A percentile compares a stretch with the other conserved stretches of the same genome.
Conservation (phyloP, 2,329 filamentous ascomycete species). For the Beauveria bassiana region DNA sequence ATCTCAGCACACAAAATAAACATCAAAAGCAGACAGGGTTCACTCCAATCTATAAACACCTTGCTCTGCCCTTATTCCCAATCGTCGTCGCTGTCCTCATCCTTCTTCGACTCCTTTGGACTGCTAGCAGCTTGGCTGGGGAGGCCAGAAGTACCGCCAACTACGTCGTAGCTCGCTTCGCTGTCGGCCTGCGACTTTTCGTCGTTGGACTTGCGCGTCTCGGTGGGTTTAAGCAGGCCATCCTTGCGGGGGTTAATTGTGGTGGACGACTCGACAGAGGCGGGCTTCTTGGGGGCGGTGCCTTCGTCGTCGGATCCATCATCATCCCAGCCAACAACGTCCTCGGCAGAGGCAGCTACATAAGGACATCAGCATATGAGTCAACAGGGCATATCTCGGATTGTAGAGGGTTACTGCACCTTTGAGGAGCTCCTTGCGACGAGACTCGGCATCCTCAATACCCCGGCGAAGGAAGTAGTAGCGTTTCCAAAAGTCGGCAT, state of each 20-base stretch:
- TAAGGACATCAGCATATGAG: conserved; percentile 13
- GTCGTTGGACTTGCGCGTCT: conserved; percentile 71
- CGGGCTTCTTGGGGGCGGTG: conserved; percentile 30
- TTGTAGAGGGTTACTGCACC: conserved; percentile 45
- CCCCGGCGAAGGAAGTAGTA: conserved; percentile 94
- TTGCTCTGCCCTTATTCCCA: conserved; percentile 51
- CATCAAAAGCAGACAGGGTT: not conserved
- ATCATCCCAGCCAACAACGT: conserved; percentile 66
- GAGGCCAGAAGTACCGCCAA: conserved; percentile 67
- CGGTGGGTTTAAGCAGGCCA: conserved; percentile 49
- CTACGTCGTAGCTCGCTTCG: conserved; percentile 92
- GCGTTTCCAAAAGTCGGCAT: conserved; percentile 82
- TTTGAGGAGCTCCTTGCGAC: conserved; percentile 81
- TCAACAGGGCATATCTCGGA: not conserved
- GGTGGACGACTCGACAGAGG: conserved; percentile 49
- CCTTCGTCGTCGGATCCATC: conserved; percentile 51
- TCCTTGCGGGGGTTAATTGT: conserved; percentile 49
- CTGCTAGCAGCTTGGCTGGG: conserved; percentile 70
- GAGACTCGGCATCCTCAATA: conserved; percentile 86
- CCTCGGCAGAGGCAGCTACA: conserved; percentile 60
- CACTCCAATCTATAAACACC: too few relatives aligned
- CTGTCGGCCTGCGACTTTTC: conserved; percentile 87
- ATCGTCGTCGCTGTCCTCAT: conserved; percentile 62
- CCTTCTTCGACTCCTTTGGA: conserved; percentile 49
- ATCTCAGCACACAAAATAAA: not conserved